Evolutionary conservation across 345 rosid genomes (phyloP).

Genomic region (Erysimum cheiranthoides): DNA sequence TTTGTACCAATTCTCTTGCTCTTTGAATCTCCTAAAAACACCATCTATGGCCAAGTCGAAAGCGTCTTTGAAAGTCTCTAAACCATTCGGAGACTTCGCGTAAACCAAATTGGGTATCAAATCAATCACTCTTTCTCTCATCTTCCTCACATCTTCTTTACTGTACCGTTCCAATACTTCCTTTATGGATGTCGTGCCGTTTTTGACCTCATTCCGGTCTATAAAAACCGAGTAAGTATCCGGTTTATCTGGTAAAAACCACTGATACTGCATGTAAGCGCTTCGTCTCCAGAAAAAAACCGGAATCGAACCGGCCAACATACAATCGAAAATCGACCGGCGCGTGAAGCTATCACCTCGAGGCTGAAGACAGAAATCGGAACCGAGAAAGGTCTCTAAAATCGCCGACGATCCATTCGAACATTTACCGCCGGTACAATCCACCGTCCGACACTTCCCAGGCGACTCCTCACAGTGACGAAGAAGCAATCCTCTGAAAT

Average conservation of each 20-base stretch:
- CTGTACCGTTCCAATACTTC: constrained; percentile 69
- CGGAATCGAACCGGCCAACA: constrained; percentile 96
- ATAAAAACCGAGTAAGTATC: constrained; percentile 80
- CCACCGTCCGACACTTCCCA: constrained; percentile 63
- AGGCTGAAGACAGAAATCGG: constrained; percentile 90
- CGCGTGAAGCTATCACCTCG: constrained; percentile 97
- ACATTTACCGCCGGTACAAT: constrained; percentile 66
- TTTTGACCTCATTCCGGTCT: constrained; percentile 73
- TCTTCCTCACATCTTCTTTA: constrained; percentile 62
- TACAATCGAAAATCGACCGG: constrained; percentile 89
- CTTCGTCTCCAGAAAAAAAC: constrained; percentile 92
- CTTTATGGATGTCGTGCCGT: constrained; percentile 70
- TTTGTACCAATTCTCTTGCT: constrained; percentile 69
- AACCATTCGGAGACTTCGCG: constrained; percentile 63
- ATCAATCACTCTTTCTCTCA: constrained; percentile 83
- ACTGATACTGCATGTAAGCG: constrained; percentile 86
- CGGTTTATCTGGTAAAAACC: constrained; percentile 86
- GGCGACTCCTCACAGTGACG: constrained; percentile 67
- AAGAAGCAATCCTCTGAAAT: constrained; percentile 72
- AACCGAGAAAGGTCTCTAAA: constrained; percentile 73
- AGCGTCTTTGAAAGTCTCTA: constrained; percentile 77
- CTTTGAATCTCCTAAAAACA: constrained; percentile 74
- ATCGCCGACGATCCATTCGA: constrained; percentile 79
- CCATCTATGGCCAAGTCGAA: constrained; percentile 93
- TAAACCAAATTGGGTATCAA: constrained; percentile 75